Evolutionary conservation across 23 red algal species (phyloP).

Genomic region (Pyropia yezoensis): DNA sequence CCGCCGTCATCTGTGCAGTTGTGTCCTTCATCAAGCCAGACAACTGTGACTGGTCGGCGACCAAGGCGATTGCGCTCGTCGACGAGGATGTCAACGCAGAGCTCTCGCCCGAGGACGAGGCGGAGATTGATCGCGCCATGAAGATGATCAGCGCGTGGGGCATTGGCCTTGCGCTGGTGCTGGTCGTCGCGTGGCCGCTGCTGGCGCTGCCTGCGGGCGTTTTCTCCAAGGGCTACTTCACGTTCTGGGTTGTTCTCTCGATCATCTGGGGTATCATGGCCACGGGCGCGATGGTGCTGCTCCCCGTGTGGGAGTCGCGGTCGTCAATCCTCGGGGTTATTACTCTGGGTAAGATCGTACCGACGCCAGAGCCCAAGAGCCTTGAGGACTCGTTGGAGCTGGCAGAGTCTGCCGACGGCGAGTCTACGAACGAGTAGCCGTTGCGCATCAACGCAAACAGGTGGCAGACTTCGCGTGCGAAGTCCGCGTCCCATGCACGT

Average conservation of each 20-base stretch:
- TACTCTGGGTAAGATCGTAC: conserved; percentile 18
- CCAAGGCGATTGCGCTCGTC: conserved; percentile 44
- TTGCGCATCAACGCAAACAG: no score
- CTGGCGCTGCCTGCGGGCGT: conserved; percentile 39
- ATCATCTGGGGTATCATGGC: conserved; percentile 77
- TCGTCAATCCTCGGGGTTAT: conserved; percentile 43
- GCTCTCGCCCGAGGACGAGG: conserved; percentile 30
- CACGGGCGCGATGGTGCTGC: conserved; percentile 47
- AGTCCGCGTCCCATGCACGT: no score
- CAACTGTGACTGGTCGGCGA: conserved; percentile 60
- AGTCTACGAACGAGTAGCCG: no score
- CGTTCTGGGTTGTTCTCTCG: conserved; percentile 67
- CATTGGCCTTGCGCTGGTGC: conserved; percentile 29
- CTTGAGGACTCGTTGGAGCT: no score
- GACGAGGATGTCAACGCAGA: conserved; percentile 44
- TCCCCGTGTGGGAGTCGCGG: conserved; percentile 55
- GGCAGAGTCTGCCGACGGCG: no score
- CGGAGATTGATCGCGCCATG: conserved; percentile 24
- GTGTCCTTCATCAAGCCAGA: conserved; percentile 30
- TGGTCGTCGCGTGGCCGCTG: conserved; percentile 59
- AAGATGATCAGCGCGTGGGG: conserved; percentile 65
- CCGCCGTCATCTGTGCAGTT: conserved; percentile 38
- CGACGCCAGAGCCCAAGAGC: no score
- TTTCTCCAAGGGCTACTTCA: conserved; percentile 72
- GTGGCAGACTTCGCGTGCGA: no score